These are phyloP conservation scores for Plenodomus lindquistii DNA, from an alignment of 2,329 filamentous ascomycete species.

Conservation along the genomic window DNA sequence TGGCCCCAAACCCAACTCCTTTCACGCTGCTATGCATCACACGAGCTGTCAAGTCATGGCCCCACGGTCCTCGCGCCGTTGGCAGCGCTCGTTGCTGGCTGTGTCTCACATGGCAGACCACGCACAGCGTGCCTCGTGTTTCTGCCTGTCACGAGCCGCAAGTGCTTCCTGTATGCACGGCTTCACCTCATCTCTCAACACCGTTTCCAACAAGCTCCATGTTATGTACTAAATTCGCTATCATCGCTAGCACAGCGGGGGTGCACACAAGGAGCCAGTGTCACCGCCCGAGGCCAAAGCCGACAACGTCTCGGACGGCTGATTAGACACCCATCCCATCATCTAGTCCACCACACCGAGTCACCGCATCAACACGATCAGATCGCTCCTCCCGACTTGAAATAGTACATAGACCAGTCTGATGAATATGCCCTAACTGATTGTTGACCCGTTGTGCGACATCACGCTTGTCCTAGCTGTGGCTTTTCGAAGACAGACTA, in stretches of 20 bases:
- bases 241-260: conserved; percentile 14
- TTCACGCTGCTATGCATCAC: not conserved
- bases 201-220: not conserved
- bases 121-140: not conserved
- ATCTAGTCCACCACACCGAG: conserved; percentile 62
- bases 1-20: not conserved
- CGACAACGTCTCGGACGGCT: conserved; percentile 49
- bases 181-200: not conserved
- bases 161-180: not conserved
- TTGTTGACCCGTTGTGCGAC: no score
- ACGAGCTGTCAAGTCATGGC: conserved; percentile 8
- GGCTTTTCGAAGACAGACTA: no score
- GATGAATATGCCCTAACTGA: no score
- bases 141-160: conserved; percentile 3
- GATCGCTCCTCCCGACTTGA: no score
- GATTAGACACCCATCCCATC: conserved; percentile 56
- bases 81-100: not conserved
- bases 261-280: conserved; percentile 16
- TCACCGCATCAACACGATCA: no score
- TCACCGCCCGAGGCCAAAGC: conserved; percentile 21
- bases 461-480: no score
- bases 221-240: conserved; percentile 4
- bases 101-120: not conserved
- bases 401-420: no score
- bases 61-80: not conserved